Conservation (phyloP, 371 early-diverging fungal species). For the Mucor sp. region DNA sequence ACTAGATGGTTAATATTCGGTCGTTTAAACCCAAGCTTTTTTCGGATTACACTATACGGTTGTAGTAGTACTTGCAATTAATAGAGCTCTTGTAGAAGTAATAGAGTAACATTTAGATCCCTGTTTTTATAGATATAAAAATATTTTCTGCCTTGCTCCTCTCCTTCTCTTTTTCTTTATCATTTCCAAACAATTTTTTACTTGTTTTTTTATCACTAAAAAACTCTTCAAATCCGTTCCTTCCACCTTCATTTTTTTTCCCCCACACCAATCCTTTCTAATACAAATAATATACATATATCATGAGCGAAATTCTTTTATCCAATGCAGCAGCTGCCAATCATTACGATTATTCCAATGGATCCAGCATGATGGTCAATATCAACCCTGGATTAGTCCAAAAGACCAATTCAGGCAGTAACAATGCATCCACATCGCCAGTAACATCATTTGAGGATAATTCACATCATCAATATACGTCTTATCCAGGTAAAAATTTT, state of each 20-base stretch:
- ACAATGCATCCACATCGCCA: conserved; percentile 8
- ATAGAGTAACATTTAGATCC: conserved; percentile 1
- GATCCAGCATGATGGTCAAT: conserved; percentile 36
- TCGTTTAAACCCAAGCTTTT: conserved; percentile 8
- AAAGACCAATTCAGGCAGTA: conserved; percentile 18
- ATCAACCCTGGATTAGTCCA: conserved; percentile 38
- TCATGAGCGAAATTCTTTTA: conserved; percentile 44
- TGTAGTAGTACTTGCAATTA: conserved; percentile 1
- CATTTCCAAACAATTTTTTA: conserved; percentile 1
- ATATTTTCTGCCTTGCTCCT: background rate
- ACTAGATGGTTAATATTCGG: conserved; percentile 4
- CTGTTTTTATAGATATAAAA: conserved; percentile 6
- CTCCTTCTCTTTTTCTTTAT: background rate
- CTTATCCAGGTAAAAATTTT: conserved; percentile 37
- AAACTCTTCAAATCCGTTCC: conserved; percentile 8
- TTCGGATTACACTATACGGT: conserved; percentile 5
- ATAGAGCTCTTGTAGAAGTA: background rate
- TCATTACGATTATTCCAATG: conserved; percentile 35
- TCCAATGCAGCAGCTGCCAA: conserved; percentile 22
- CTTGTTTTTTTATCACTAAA: conserved; percentile 12
- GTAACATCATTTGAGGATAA: conserved; percentile 25
- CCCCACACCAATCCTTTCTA: conserved; percentile 10
- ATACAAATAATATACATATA: background rate
- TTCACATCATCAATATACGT: conserved; percentile 22
- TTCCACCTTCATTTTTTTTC: conserved; percentile 10